Conservation (phyloP, 176 grass and related monocot species). For the Oryza punctata region DNA sequence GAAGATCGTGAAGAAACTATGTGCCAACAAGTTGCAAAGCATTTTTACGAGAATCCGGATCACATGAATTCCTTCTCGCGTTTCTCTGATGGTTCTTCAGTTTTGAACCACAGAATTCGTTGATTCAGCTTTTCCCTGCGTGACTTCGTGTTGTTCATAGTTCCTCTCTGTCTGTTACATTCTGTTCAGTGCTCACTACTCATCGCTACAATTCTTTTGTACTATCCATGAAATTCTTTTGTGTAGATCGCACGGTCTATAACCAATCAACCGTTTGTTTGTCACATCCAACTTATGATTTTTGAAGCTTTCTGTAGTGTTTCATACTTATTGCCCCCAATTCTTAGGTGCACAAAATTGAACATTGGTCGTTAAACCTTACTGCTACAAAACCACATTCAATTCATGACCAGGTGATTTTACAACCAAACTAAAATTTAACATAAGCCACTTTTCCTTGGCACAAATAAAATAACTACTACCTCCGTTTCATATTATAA, state of each 20-base stretch:
- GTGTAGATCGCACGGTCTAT: not conserved
- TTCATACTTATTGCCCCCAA: not conserved
- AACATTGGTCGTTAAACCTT: too few species aligned
- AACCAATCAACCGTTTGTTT: not conserved
- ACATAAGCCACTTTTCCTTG: too few species aligned
- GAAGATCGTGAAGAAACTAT: constrained; percentile 61
- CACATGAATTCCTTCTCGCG: not conserved
- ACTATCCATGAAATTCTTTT: not conserved
- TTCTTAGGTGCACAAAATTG: not conserved
- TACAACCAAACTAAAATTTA: too few species aligned
- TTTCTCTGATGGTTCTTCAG: not conserved
- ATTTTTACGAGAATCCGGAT: constrained; percentile 51
- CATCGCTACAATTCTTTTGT: not conserved
- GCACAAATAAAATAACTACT: too few species aligned
- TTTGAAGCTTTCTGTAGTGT: not conserved
- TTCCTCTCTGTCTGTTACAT: not conserved
- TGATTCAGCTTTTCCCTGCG: not conserved
- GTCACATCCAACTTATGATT: not conserved
- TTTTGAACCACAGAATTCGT: not conserved
- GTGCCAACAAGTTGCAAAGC: constrained; percentile 36
- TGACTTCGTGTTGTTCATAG: not conserved
- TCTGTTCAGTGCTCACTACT: not conserved
- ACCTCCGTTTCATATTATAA: too few species aligned
- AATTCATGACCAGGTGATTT: too few species aligned
- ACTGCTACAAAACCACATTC: too few species aligned